Evolutionary conservation across 139 green algal species (phyloP), one percentile per base, ranked within the genome.

Genomic region (Chlamydomonas sp.): DNA sequence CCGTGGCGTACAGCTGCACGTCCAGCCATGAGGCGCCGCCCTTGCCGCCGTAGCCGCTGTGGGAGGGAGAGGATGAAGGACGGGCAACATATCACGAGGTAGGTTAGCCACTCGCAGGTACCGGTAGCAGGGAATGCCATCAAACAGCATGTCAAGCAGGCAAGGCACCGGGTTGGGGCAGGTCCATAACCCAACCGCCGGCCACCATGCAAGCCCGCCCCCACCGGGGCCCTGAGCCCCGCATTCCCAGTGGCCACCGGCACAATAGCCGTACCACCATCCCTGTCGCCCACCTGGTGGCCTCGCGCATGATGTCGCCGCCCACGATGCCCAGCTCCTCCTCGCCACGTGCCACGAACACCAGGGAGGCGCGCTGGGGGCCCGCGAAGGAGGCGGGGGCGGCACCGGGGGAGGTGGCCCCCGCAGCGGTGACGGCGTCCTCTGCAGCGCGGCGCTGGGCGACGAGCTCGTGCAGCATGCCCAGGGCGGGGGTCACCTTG

Each of bases 391-490:
- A 6, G 14, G 60, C 12, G 1, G 17, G 57, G 60, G 3, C 2
- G 77, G 4, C 71, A 17, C 14, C 9, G 59, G 1, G 18, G 58
- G 1, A 14, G n/a, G 12, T 64, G 8, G 18, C 71, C 20, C 6
- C n/a, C 61, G 20, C n/a, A 6, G 60, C 81, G 69, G 69, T 20
- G n/a, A 1, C n/a, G 8, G 63, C 63, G 10, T 62, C 78, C 31
- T 49, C 31, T 49, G 31, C 31, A 12, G 14, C 62, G 60, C 62
- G 61, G n/a, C 73, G 72, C n/a, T 18, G 31, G 62, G 72, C 72
- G 31, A 87, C 73, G 62, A 87, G 72, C 62, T 87, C 72, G 4
- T 31, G 72, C 14, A 87, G 12, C 83, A 87, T 87, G 58, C 83
- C 83, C 31, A 87, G 72, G 1, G 62, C 83, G 59, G 83, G 83